These are phyloP conservation scores for Alternaria consortialis DNA, from an alignment of 2,329 filamentous ascomycete genomes.

Conservation along the genomic window DNA sequence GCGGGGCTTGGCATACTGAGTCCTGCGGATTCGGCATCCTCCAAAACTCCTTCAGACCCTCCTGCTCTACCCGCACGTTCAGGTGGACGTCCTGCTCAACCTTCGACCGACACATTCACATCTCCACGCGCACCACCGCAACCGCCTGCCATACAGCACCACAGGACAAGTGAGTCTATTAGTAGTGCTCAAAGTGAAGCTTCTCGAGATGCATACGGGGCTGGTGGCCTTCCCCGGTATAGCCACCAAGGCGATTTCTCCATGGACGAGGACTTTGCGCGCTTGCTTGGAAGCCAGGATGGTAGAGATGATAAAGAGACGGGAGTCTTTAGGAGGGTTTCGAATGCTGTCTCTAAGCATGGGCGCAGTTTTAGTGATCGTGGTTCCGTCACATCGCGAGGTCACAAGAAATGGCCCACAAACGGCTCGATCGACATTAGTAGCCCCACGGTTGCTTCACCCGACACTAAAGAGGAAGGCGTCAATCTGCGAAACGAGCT, in stretches of 20 bases:
- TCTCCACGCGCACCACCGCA: conserved; percentile 57
- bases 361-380: conserved; percentile 84
- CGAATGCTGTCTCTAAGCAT: conserved; percentile 86
- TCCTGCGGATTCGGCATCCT: conserved; percentile 54
- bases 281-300: conserved; percentile 80
- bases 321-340: conserved; percentile 81
- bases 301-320: conserved; percentile 53
- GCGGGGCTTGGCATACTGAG: conserved; percentile 55
- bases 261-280: conserved; percentile 94
- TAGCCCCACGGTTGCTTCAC: conserved; percentile 73
- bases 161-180: conserved; percentile 56
- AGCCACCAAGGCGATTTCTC: conserved; percentile 87
- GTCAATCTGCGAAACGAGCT: conserved; percentile 72
- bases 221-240: conserved; percentile 55
- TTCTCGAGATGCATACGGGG: conserved; percentile 39
- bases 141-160: conserved; percentile 50
- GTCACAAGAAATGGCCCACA: conserved; percentile 53
- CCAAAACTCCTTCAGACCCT: conserved; percentile 54
- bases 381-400: conserved; percentile 48
- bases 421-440: conserved; percentile 65
- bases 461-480: conserved; percentile 58
- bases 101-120: conserved; percentile 53
- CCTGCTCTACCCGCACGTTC: conserved; percentile 57
- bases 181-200: conserved; percentile 55
- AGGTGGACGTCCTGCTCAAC: conserved; percentile 55